Conservation (phyloP, 495 filamentous ascomycete species). For the Astrothelium macrocarpum region DNA sequence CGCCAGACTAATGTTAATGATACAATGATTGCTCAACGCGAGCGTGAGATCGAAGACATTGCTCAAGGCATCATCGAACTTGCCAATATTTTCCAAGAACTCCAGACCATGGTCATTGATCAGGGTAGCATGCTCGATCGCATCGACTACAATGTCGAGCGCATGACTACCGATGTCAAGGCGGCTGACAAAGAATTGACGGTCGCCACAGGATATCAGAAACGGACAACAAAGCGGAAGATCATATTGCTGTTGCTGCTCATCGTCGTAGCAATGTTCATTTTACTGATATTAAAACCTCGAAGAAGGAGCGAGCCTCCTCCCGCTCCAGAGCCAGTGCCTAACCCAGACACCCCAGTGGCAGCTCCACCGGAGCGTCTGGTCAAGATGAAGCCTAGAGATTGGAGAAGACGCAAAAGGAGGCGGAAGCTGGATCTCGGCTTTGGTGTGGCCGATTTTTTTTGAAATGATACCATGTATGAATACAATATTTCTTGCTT, state of each 20-base stretch:
- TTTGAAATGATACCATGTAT: conserved; percentile 8
- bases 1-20: conserved; percentile 69
- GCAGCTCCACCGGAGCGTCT: background rate
- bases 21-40: conserved; percentile 76
- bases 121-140: conserved; percentile 96
- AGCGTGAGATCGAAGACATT: conserved; percentile 96
- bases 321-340: background rate
- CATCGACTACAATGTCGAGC: conserved; percentile 96
- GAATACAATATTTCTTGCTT: background rate
- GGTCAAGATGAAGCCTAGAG: background rate
- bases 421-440: background rate
- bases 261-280: conserved; percentile 74
- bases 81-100: conserved; percentile 88
- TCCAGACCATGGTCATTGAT: conserved; percentile 95
- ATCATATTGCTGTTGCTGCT: conserved; percentile 78
- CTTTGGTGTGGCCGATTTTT: background rate
- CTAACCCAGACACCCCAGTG: background rate
- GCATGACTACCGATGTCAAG: conserved; percentile 82
- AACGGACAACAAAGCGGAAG: conserved; percentile 79
- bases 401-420: background rate
- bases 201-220: conserved; percentile 79
- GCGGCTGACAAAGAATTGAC: conserved; percentile 84
- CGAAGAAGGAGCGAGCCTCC: conserved; percentile 24
- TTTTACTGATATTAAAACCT: conserved; percentile 77
- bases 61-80: conserved; percentile 96